Conservation (phyloP, 2,329 filamentous ascomycete species). For the Aureobasidium pullulans region DNA sequence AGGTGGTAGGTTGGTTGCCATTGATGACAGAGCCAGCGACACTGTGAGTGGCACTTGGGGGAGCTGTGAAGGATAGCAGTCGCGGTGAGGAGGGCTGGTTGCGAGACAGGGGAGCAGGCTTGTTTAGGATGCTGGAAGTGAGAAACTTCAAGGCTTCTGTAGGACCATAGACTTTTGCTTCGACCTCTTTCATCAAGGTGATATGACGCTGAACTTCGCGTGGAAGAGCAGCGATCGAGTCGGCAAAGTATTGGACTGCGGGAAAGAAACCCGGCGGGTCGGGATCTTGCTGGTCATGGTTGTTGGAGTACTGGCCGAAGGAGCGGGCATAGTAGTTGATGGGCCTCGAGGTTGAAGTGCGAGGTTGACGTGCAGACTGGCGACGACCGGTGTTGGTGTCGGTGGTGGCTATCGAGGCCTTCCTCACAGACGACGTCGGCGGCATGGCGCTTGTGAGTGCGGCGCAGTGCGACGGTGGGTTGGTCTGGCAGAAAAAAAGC, state of each 20-base stretch:
- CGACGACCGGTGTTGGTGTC: constrained; percentile 14
- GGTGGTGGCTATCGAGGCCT: constrained; percentile 13
- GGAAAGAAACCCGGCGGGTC: constrained; percentile 51
- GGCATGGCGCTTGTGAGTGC: constrained; percentile 12
- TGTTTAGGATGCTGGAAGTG: constrained; percentile 53
- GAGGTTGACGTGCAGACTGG: constrained; percentile 38
- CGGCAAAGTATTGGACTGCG: constrained; percentile 70
- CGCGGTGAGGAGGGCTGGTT: constrained; percentile 19
- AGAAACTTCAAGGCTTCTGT: constrained; percentile 75
- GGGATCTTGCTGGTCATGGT: constrained; percentile 22
- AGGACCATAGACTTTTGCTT: constrained; percentile 88
- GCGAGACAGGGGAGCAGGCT: constrained; percentile 36
- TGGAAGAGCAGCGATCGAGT: constrained; percentile 84
- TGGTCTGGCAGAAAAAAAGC: constrained; percentile 3
- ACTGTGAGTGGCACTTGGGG: constrained; percentile 33
- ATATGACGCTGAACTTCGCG: constrained; percentile 95
- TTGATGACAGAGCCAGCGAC: constrained; percentile 32
- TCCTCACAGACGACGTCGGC: constrained; percentile 15
- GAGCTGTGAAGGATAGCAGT: constrained; percentile 30
- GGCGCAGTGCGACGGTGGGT: not conserved
- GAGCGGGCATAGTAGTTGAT: constrained; percentile 46
- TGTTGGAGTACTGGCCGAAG: constrained; percentile 32
- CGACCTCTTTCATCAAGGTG: constrained; percentile 91
- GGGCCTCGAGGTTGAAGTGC: constrained; percentile 38
- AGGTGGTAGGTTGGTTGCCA: constrained; percentile 21